Percentiles rank a stretch among this genome's conserved stretches.
Conservation (phyloP, 352 stramenopile species). For the Paralagenidium karlingii region DNA sequence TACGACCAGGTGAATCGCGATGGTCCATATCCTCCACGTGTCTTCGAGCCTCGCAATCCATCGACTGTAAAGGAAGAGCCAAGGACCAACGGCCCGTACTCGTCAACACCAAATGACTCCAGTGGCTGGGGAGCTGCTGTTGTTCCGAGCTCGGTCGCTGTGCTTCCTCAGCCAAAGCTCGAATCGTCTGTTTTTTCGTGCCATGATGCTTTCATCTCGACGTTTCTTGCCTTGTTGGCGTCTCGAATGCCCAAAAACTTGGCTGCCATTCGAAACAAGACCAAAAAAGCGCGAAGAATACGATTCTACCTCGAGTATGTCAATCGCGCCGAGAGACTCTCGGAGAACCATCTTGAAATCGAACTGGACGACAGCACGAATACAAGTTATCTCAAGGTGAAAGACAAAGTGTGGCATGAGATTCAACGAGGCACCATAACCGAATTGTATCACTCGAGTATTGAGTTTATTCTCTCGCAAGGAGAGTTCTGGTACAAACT, state of each 20-base stretch:
- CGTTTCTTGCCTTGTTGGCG: background rate
- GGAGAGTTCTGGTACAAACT: slow-evolving; percentile 30
- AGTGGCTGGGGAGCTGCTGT: too few species aligned
- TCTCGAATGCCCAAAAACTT: slow-evolving; percentile 20
- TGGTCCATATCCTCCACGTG: too few species aligned
- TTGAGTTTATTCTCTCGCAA: slow-evolving; percentile 28
- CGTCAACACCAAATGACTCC: too few species aligned
- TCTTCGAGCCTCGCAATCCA: too few species aligned
- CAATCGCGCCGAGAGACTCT: slow-evolving; percentile 28
- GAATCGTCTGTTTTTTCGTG: too few species aligned
- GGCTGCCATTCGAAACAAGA: slow-evolving; percentile 39
- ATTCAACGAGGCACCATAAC: slow-evolving; percentile 25
- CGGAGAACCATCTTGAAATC: slow-evolving; percentile 22
- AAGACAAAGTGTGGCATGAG: slow-evolving; percentile 31
- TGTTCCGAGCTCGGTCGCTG: too few species aligned
- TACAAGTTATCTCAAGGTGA: slow-evolving; percentile 19
- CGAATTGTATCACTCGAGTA: slow-evolving; percentile 25
- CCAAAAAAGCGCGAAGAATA: slow-evolving; percentile 57
- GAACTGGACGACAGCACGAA: slow-evolving; percentile 17
- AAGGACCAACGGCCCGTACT: too few species aligned
- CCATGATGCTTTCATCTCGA: too few species aligned
- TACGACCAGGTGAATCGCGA: too few species aligned
- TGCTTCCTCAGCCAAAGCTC: too few species aligned
- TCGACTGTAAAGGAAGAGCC: too few species aligned
- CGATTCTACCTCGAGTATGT: slow-evolving; percentile 58